Evolutionary conservation across 2,329 filamentous ascomycete species (phyloP).

Genomic region (Sporothrix inflata): DNA sequence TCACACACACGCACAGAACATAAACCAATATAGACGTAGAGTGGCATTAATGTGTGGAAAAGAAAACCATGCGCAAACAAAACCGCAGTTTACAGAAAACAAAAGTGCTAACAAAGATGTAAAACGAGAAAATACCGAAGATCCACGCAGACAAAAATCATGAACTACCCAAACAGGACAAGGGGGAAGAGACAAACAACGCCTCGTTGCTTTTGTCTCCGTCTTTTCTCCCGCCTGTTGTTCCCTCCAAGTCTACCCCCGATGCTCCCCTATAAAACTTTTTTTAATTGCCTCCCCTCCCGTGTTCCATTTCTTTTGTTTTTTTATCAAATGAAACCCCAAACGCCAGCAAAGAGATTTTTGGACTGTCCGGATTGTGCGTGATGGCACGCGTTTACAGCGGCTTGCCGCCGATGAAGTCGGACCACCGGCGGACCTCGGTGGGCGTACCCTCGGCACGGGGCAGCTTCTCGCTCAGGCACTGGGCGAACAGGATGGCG

Average conservation of each 20-base stretch:
- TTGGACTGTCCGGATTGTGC: conserved; percentile 7
- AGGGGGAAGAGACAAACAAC: background rate
- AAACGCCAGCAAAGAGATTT: conserved; percentile 27
- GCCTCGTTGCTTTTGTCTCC: conserved; percentile 10
- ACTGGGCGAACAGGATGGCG: conserved; percentile 91
- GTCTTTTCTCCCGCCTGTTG: background rate
- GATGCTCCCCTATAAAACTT: background rate
- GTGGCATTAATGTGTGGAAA: conserved; percentile 26
- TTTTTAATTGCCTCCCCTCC: background rate
- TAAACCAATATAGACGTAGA: conserved; percentile 20
- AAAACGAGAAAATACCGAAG: background rate
- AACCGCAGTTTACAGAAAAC: conserved; percentile 4
- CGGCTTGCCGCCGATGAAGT: conserved; percentile 88
- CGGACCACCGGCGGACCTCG: conserved; percentile 92
- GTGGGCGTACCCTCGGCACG: conserved; percentile 82
- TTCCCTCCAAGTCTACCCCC: background rate
- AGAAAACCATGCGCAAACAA: conserved; percentile 15
- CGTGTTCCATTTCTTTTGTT: conserved; percentile 24
- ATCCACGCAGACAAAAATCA: conserved; percentile 11
- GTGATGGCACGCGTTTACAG: conserved; percentile 56
- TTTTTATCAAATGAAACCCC: conserved; percentile 12
- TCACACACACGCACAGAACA: background rate
- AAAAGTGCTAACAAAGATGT: conserved; percentile 5
- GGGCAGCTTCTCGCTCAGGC: conserved; percentile 96
- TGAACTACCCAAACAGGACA: background rate